Evolutionary conservation across 495 filamentous ascomycete genomes (phyloP).

Genomic region (Wilcoxina mikolae): DNA sequence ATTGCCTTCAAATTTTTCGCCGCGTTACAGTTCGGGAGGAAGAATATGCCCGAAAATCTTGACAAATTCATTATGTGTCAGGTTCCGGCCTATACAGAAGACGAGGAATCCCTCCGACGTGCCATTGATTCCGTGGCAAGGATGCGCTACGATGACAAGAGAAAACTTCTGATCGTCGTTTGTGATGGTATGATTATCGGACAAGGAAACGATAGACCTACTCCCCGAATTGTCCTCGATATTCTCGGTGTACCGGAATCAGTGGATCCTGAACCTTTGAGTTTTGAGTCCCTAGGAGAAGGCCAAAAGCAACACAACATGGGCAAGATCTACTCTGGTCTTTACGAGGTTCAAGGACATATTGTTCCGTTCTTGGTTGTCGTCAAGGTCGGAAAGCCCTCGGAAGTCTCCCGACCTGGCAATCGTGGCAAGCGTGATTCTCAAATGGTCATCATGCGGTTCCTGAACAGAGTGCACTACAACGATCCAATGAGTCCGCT

Average conservation of each 20-base stretch:
- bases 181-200: constrained; percentile 96
- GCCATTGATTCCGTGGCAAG: constrained; percentile 88
- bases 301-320: constrained; percentile 93
- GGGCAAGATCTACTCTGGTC: constrained; percentile 93
- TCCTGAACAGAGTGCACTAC: constrained; percentile 95
- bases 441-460: constrained; percentile 69
- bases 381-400: constrained; percentile 94
- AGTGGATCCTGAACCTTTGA: constrained; percentile 81
- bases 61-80: constrained; percentile 99
- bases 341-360: constrained; percentile 80
- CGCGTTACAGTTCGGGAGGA: constrained; percentile 84
- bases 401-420: constrained; percentile 86
- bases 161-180: constrained; percentile 83
- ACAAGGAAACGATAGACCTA: constrained; percentile 89
- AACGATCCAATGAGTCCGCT: constrained; percentile 85
- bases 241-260: constrained; percentile 96
- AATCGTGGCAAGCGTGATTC: constrained; percentile 98
- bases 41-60: constrained; percentile 74
- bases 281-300: constrained; percentile 79
- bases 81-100: constrained; percentile 94
- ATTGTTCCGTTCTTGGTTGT: constrained; percentile 92
- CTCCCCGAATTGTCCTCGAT: constrained; percentile 91
- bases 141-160: constrained; percentile 92
- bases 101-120: constrained; percentile 82
- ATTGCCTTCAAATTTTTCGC: constrained; percentile 95